phyloP scores from a whole-genome alignment of 2,329 filamentous ascomycete genomes.

The Fusarium tricinctum region DNA sequence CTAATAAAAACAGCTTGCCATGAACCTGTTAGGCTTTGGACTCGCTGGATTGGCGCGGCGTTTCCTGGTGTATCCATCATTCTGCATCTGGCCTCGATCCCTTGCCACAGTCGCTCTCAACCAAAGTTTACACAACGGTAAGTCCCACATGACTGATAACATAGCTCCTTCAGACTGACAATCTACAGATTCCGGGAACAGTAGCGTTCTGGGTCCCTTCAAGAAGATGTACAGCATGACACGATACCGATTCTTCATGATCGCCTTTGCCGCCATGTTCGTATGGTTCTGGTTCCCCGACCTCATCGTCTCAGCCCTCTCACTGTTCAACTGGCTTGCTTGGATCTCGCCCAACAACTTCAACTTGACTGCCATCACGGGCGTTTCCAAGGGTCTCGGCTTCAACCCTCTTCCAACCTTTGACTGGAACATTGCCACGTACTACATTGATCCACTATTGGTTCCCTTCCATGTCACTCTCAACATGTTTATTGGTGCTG shows the following conservation, averaged over 20 bases:
- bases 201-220: slow-evolving; percentile 33
- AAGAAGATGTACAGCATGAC: slow-evolving; percentile 41
- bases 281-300: slow-evolving; percentile 47
- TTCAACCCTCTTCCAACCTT: slow-evolving; percentile 66
- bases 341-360: slow-evolving; percentile 66
- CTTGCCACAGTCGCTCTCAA: slow-evolving; percentile 46
- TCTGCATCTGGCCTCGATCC: slow-evolving; percentile 54
- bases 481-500: slow-evolving; percentile 53
- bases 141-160: fast-evolving
- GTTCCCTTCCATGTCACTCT: slow-evolving; percentile 59
- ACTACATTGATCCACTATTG: slow-evolving; percentile 37
- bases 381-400: slow-evolving; percentile 58
- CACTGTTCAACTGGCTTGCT: slow-evolving; percentile 67
- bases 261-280: slow-evolving; percentile 41
- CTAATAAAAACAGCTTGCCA: slow-evolving; percentile 16
- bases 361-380: slow-evolving; percentile 59
- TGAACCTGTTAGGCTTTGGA: slow-evolving; percentile 66
- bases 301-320: slow-evolving; percentile 34
- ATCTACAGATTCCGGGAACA: slow-evolving; percentile 12
- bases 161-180: fast-evolving
- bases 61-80: slow-evolving; percentile 65
- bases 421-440: slow-evolving; percentile 60
- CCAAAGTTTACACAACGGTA: slow-evolving; percentile 40
- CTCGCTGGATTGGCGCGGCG: slow-evolving; percentile 64
- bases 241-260: slow-evolving; percentile 40